Percentiles rank a stretch among this genome's conserved stretches.
Conservation (phyloP, 2,329 filamentous ascomycete species). For the Pleoardoris graminearum region DNA sequence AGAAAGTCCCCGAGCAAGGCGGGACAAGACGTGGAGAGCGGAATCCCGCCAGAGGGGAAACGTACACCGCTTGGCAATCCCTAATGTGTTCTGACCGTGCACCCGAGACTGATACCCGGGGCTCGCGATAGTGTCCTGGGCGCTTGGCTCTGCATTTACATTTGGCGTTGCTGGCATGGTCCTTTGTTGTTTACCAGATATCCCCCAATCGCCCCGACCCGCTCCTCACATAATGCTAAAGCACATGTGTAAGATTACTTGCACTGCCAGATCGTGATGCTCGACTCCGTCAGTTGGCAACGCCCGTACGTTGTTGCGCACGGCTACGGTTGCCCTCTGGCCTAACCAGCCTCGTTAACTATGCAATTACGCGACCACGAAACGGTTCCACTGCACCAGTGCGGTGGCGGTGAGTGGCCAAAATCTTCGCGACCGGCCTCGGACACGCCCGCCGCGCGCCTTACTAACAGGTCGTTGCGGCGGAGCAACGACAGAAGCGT, state of each 20-base stretch:
- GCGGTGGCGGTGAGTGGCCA: too few relatives aligned
- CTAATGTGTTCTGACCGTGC: neutral
- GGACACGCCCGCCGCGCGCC: neutral
- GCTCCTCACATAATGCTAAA: neutral
- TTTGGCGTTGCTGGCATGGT: neutral
- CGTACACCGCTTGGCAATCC: constrained; percentile 20
- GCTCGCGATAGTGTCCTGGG: neutral
- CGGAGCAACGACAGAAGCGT: neutral
- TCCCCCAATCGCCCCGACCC: constrained; percentile 20
- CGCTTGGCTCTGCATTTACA: neutral
- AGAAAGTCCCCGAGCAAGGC: constrained; percentile 35
- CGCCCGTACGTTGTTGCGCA: too few relatives aligned
- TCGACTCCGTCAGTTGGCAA: too few relatives aligned
- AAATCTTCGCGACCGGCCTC: too few relatives aligned
- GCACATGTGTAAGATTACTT: neutral
- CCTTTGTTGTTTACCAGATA: constrained; percentile 13
- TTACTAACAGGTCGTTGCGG: neutral
- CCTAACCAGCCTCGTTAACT: too few relatives aligned
- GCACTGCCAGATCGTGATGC: neutral
- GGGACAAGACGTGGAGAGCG: constrained; percentile 43
- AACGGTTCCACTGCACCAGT: too few relatives aligned
- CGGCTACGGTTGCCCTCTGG: constrained; percentile 10
- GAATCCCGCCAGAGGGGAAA: constrained; percentile 39
- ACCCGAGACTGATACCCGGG: too few relatives aligned
- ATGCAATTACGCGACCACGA: too few relatives aligned